Base-by-base conservation (phyloP, 129 eudicot species). In the Flaveria robusta region DNA sequence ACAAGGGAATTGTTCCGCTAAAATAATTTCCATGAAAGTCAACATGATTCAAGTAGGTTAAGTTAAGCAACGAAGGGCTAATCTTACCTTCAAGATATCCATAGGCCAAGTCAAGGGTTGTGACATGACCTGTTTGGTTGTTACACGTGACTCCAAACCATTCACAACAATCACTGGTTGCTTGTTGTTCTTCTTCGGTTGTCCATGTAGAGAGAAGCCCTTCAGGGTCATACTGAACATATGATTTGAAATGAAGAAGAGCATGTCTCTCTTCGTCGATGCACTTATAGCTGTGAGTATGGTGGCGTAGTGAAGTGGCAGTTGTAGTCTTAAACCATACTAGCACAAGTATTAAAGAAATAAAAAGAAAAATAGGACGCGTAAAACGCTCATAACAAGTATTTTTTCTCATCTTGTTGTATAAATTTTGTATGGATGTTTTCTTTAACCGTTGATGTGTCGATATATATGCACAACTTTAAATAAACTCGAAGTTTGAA, bases 1-100 rank as follows among this genome's bases (percentile, higher is more conserved):
- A 54, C 23, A 1, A 1, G 14, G 72, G 72, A 42, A 67, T 45
- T 5, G 19, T 5, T 68, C 73, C 73, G 0, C 0, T 2, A 12
- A 68, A 43, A 22, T 0, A 20, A 23, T 68, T 68, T 0, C 0
- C 1, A 6, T 11, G 23, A 45, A 45, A 20, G 22, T 22, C 12
- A 45, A 68, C 13, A 12, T 68, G 0, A 6, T 1, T 10, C 27
- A 68, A 23, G 16, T 66, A 18, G 43, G 11, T 19, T 9, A 84
- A 50, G 12, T 76, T 68, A 56, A 71, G 64, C 23, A 84, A 76
- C 13, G 77, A 76, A n/a, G 55, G 39, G 68, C 82, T 84, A 5
- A 81, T 72, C 15, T 58, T 41, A 79, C 87, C 83, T 65, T 4
- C 23, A 11, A 77, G 22, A 19, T 0, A 2, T 5, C 7, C 22